Evolutionary conservation across 805 yeast species (phyloP).

Genomic region (Dipodascus albidus): DNA sequence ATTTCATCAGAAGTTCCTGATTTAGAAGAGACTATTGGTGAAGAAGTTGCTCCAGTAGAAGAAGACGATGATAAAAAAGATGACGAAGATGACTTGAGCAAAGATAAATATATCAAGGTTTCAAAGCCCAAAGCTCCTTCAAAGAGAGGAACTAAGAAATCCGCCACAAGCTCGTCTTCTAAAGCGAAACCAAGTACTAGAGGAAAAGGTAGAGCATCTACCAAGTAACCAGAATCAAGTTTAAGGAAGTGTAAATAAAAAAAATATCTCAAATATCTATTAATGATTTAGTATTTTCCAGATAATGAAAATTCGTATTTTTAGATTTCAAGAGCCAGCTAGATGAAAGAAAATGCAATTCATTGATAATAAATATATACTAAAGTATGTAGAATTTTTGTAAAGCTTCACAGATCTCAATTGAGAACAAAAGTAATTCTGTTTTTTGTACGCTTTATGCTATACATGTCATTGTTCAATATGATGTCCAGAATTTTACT

Average conservation of each 20-base stretch:
- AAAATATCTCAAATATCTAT: too few species aligned
- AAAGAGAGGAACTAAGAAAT: slow-evolving; percentile 11
- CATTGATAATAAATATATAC: too few species aligned
- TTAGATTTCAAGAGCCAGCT: background rate
- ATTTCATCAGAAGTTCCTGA: slow-evolving; percentile 37
- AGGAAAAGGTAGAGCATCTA: background rate
- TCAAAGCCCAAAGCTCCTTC: slow-evolving; percentile 27
- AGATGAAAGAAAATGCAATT: background rate
- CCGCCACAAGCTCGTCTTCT: background rate
- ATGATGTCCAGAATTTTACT: background rate
- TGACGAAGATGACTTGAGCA: slow-evolving; percentile 35
- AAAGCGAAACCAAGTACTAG: background rate
- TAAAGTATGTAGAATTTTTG: background rate
- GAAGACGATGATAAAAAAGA: slow-evolving; percentile 25
- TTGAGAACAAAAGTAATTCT: background rate
- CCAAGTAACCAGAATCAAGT: background rate
- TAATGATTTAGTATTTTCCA: too few species aligned
- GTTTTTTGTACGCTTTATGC: background rate
- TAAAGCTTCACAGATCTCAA: background rate
- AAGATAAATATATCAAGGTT: slow-evolving; percentile 53
- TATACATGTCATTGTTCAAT: background rate
- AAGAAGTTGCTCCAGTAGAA: slow-evolving; percentile 27
- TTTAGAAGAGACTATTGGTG: slow-evolving; percentile 60
- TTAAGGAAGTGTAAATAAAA: too few species aligned
- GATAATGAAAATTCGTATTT: too few species aligned